Evolutionary conservation across 2,329 filamentous ascomycete genomes (phyloP).

Genomic region (Sporothrix mexicana): DNA sequence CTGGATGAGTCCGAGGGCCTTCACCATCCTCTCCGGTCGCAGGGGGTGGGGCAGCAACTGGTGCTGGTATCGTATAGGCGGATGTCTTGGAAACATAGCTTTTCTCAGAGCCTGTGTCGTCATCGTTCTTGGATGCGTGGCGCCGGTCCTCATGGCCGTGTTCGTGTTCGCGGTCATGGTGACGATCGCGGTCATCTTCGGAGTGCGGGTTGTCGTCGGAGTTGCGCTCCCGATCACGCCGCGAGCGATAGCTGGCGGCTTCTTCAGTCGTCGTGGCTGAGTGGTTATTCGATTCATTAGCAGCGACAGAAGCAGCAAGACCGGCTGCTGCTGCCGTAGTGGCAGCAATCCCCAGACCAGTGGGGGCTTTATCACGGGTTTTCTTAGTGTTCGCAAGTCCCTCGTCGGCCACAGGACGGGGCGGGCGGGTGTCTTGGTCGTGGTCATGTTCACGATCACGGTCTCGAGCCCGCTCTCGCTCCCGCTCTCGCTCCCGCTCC

Average conservation of each 20-base stretch:
- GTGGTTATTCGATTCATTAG: constrained; percentile 29
- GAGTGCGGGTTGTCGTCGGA: neutral
- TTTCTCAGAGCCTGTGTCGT: constrained; percentile 30
- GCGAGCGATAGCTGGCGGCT: constrained; percentile 5
- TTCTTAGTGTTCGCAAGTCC: constrained; percentile 47
- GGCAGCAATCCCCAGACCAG: constrained; percentile 56
- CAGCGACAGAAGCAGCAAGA: constrained; percentile 42
- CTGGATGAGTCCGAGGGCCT: neutral
- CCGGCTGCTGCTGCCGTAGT: constrained; percentile 50
- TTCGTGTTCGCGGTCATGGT: neutral
- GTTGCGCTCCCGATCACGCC: constrained; percentile 17
- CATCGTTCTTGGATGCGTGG: neutral
- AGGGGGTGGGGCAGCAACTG: neutral
- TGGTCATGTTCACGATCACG: constrained; percentile 42
- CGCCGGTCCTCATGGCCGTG: neutral
- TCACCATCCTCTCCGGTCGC: neutral
- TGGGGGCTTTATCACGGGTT: constrained; percentile 55
- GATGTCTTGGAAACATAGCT: constrained; percentile 36
- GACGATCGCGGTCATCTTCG: neutral
- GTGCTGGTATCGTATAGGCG: constrained; percentile 2
- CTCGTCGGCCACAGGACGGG: constrained; percentile 39
- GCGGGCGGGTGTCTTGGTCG: constrained; percentile 43
- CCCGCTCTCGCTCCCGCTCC: constrained; percentile 35
- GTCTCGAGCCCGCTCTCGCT: constrained; percentile 38
- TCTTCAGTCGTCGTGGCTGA: neutral